Evolutionary conservation across 148 eudicot species (phyloP).

Genomic region (Cornus suecica): DNA sequence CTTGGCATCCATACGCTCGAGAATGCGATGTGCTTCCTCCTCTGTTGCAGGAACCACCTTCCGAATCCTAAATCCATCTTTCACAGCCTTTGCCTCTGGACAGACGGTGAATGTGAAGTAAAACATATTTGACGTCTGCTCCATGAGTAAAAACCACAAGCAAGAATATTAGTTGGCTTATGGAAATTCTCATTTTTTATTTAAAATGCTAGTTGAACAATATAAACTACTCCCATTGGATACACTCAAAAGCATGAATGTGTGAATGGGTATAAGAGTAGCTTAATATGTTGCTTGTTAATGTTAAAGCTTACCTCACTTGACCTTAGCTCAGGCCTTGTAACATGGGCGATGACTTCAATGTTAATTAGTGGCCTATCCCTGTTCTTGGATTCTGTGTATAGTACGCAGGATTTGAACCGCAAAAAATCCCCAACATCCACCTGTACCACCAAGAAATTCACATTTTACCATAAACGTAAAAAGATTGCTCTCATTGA

Average conservation of each 20-base stretch:
- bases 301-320: slow-evolving; percentile 62
- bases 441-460: slow-evolving; percentile 51
- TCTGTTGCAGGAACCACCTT: slow-evolving; percentile 87
- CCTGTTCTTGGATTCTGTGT: slow-evolving; percentile 71
- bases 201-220: background rate
- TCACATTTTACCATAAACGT: background rate
- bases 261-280: background rate
- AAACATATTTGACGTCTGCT: slow-evolving; percentile 83
- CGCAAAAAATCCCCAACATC: slow-evolving; percentile 97
- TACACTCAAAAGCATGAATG: background rate
- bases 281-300: background rate
- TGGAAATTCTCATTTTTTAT: background rate
- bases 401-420: slow-evolving; percentile 84
- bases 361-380: slow-evolving; percentile 79
- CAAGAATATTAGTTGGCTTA: background rate
- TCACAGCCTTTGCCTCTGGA: slow-evolving; percentile 64
- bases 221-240: background rate
- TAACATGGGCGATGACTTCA: slow-evolving; percentile 97
- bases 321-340: slow-evolving; percentile 89
- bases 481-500: background rate
- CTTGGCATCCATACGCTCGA: slow-evolving; percentile 76
- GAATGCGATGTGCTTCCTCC: slow-evolving; percentile 70
- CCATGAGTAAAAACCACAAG: background rate
- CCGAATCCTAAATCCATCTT: slow-evolving; percentile 44
- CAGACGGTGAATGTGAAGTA: slow-evolving; percentile 84